A percentile compares a stretch with the other conserved stretches of the same genome.
These are phyloP conservation scores for Colletotrichum chrysophilum DNA, from an alignment of 2,329 filamentous ascomycete genomes.

Conservation along the genomic window DNA sequence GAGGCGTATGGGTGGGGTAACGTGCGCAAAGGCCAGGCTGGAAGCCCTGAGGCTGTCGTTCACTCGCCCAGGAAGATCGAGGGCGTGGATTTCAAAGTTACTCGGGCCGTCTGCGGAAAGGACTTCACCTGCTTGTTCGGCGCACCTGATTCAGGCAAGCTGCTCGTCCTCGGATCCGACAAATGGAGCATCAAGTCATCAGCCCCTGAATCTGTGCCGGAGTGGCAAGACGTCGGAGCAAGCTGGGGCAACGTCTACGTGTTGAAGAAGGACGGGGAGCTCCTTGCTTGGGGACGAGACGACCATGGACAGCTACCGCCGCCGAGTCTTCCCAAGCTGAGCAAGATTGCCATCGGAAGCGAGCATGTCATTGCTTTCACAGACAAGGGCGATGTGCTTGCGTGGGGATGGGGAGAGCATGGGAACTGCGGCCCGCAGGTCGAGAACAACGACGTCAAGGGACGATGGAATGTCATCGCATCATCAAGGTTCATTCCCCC, in stretches of 20 bases:
- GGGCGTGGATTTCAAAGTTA: slow-evolving; percentile 64
- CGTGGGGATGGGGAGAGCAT: slow-evolving; percentile 98
- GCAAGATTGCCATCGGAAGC: slow-evolving; percentile 79
- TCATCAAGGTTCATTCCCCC: slow-evolving; percentile 59
- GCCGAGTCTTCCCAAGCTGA: slow-evolving; percentile 59
- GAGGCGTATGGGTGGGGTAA: slow-evolving; percentile 89
- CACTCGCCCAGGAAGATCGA: slow-evolving; percentile 67
- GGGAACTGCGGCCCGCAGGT: slow-evolving; percentile 86
- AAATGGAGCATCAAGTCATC: slow-evolving; percentile 71
- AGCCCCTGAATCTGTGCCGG: slow-evolving; percentile 56
- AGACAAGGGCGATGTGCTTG: slow-evolving; percentile 68
- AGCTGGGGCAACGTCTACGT: slow-evolving; percentile 86
- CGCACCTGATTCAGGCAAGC: slow-evolving; percentile 57
- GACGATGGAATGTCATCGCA: slow-evolving; percentile 70
- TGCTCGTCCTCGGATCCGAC: slow-evolving; percentile 74
- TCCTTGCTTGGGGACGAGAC: slow-evolving; percentile 81
- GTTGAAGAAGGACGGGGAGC: slow-evolving; percentile 61
- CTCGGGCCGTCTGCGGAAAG: slow-evolving; percentile 76
- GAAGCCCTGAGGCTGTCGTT: slow-evolving; percentile 58
- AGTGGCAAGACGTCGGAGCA: slow-evolving; percentile 74
- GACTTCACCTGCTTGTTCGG: slow-evolving; percentile 83
- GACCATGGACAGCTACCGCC: slow-evolving; percentile 85
- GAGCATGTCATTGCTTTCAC: slow-evolving; percentile 85
- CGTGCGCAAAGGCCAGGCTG: slow-evolving; percentile 84
- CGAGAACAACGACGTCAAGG: slow-evolving; percentile 70